Evolutionary conservation across 805 yeast species (phyloP).

Genomic region (Blastobotrys chiropterorum): DNA sequence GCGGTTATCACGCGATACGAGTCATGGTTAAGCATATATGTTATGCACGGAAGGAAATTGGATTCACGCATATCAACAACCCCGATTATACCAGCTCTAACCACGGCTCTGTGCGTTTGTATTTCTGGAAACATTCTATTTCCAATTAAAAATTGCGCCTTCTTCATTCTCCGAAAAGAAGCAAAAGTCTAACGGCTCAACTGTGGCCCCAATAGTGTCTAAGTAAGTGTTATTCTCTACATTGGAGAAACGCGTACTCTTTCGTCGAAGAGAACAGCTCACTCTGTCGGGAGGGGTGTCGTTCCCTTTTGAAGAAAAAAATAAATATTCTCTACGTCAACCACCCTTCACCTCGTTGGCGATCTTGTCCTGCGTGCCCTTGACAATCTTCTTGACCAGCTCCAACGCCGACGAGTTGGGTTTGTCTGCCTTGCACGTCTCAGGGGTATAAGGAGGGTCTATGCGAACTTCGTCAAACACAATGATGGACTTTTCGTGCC

Average conservation of each 20-base stretch:
- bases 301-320: too few species aligned
- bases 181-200: background rate
- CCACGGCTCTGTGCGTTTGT: too few species aligned
- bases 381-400: slow-evolving; percentile 44
- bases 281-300: too few species aligned
- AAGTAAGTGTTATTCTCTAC: background rate
- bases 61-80: too few species aligned
- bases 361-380: slow-evolving; percentile 42
- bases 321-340: slow-evolving; percentile 17
- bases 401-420: slow-evolving; percentile 31
- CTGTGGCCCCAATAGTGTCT: too few species aligned
- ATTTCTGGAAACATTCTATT: too few species aligned
- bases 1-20: too few species aligned
- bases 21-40: too few species aligned
- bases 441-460: slow-evolving; percentile 38
- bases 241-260: background rate
- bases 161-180: background rate
- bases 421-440: slow-evolving; percentile 27
- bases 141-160: too few species aligned
- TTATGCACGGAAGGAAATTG: too few species aligned
- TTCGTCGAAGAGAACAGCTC: too few species aligned
- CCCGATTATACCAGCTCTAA: too few species aligned
- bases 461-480: slow-evolving; percentile 43
- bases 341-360: slow-evolving; percentile 49
- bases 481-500: slow-evolving; percentile 40